Evolutionary conservation across 306 rosid species (phyloP), one percentile per base, ranked within the genome.

Genomic region (Dalbergia oliveri): DNA sequence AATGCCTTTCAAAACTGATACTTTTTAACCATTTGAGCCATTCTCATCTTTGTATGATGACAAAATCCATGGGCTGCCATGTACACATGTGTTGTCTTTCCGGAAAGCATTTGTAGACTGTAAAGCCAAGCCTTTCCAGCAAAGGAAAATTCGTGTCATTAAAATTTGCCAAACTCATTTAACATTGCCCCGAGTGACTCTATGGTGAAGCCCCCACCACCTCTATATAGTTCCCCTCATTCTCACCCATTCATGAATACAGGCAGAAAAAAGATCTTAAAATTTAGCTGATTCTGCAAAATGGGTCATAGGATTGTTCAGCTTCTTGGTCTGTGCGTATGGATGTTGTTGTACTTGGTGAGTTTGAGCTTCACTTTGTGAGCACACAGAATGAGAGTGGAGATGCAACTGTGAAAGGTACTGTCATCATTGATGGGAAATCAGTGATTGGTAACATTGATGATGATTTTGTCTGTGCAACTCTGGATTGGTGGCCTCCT

Each of bases 401-500:
- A 53, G 83, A 66, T 9, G 76, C 66, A 61, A 33, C 33, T 73
- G 76, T 77, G 11, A 72, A 82, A 84, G 97, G 95, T 18, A 84
- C 56, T 66, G 87, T 93, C 50, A 43, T 34, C 11, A 81, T 95
- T 19, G 79, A 89, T 73, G 97, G 87, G 15, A 83, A 81, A 86
- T 81, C 84, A 49, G 80, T 86, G 43, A 84, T 93, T 80, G 99
- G 91, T 66, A 84, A 64, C 41, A 93, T 87, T 50, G 99, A 95
- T 82, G 90, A 87, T 23, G 99, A 93, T 88, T 95, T 93, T 73
- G 85, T 93, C 0, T 95, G 99, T 85, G 98, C 99, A 10, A 93
- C 99, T 65, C 34, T 95, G 69, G 99, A 95, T 81, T 95, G 99
- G 99, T 95, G 99, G 99, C 99, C 99, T 59, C 97, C 98, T 71